phyloP scores from a whole-genome alignment of 2,329 filamentous ascomycete species.

The Mycosphaerelloides madeirae region DNA sequence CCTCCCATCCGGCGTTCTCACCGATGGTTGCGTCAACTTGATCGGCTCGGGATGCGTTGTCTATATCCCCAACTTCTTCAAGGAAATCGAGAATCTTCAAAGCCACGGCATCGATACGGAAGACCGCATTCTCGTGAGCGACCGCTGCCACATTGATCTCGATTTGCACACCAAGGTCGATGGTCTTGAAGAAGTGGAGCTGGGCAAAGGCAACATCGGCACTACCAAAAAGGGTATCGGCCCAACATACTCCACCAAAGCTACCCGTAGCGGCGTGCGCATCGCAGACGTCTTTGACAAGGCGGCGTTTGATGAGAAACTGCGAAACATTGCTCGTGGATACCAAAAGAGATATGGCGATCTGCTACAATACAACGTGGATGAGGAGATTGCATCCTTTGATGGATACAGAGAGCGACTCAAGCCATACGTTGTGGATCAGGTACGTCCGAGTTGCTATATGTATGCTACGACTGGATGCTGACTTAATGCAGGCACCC shows the following conservation, averaged over 20 bases:
- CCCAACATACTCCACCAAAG: constrained; percentile 60
- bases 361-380: constrained; percentile 61
- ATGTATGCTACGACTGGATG: too few relatives aligned
- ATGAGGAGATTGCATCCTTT: constrained; percentile 63
- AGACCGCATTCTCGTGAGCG: constrained; percentile 59
- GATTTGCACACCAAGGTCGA: constrained; percentile 64
- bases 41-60: constrained; percentile 65
- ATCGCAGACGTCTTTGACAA: constrained; percentile 65
- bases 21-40: constrained; percentile 65
- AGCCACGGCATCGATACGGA: constrained; percentile 56
- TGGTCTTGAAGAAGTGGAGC: constrained; percentile 56
- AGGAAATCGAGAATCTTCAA: constrained; percentile 58
- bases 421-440: constrained; percentile 60
- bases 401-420: constrained; percentile 56
- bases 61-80: constrained; percentile 63
- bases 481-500: constrained; percentile 25
- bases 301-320: constrained; percentile 60
- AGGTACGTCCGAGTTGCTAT: constrained; percentile 37
- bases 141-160: constrained; percentile 60
- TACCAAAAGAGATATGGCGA: constrained; percentile 67
- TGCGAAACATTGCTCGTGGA: constrained; percentile 57
- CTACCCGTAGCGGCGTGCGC: constrained; percentile 61
- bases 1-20: constrained; percentile 65
- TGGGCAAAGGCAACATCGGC: constrained; percentile 48
- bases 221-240: constrained; percentile 48